Evolutionary conservation across 768 basidiomycete species (phyloP), one percentile per base, ranked within the genome.

Genomic region (Lentinula raphanica): DNA sequence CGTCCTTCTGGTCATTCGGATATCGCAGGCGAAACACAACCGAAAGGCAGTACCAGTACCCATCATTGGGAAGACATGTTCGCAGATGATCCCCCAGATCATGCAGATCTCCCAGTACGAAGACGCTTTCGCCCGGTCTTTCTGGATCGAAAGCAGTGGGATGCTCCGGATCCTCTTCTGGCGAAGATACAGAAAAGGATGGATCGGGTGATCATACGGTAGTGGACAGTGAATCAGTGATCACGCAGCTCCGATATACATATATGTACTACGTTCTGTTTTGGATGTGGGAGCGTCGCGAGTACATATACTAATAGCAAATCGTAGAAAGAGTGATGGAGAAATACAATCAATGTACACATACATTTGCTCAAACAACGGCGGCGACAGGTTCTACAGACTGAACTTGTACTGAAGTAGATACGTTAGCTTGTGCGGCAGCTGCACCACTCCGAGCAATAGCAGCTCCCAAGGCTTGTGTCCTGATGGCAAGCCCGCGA

Each of bases 391-490:
- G 40, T 19, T 57, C 13, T 13, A 27, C 39, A 8, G 56, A 21
- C 13, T 25, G 29, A 32, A 28, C 27, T n/a, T n/a, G n/a, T 15
- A 15, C 39, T 12, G 54, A 17, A 2, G 19, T 31, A 27, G 40
- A 15, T 25, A 39, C 13, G 4, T 21, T 29, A 44, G 39, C 21
- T 35, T 27, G 39, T 17, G 46, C 56, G 38, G 54, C 54, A n/a
- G 46, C 56, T 25, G 54, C 54, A n/a, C 67, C 71, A 27, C 75
- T 65, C 9, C 79, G 71, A 17, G 74, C 64, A 27, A 80, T 73
- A 21, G 94, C 92, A 15, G 89, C 88, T 1, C 92, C 90, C 53
- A 97, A 72, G 1, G 91, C 94, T 67, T 94, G 93, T 0, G 94
- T 94, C 56, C 95, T 86, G 72, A 97, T 84, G 0, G 93, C 86